Evolutionary conservation across 352 stramenopile species (phyloP), one percentile per base, ranked within the genome.

Genomic region (Phytophthora fragariae): DNA sequence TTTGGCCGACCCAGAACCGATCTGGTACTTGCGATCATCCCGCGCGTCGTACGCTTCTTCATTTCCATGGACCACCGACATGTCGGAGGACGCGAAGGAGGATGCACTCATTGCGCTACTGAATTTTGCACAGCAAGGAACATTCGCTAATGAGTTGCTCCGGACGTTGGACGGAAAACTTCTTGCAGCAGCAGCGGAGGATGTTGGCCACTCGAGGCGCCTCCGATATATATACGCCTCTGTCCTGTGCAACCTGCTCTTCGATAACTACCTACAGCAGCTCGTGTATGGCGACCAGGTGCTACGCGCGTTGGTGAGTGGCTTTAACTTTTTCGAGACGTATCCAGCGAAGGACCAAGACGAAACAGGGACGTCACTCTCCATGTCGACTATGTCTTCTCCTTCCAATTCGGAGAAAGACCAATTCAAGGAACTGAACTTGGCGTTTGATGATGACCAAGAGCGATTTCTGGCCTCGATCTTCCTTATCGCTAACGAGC

Each of bases 391-490:
- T 3, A 31, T 24, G 15, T 11, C 21, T 17, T n/a, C 29, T 11
- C 17, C 46, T 37, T 0, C 33, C 10, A 68, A 68, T 29, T 54
- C 52, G 17, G 77, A 86, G 1, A 73, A 75, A 21, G 14, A 44
- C 0, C 50, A 62, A 24, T 84, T 84, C 1, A 68, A 81, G 12
- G 47, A 68, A n/a, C 31, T 78, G 29, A 88, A 89, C 17, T 21
- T 94, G 21, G 79, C 81, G 0, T 90, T 82, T 54, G 72, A 81
- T 0, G 84, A 92, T 49, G 87, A 92, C 57, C 80, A 88, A 35
- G 85, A 93, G 33, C 79, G 86, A 0, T 94, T 94, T 52, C 56
- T 95, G 9, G 77, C 85, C 3, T 87, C 86, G 0, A 91, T 95
- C 29, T 90, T 75, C 33, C 73, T 84, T 12, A 87, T 92, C 24